Conservation (phyloP, 2,329 filamentous ascomycete species). For the Phaeoacremonium minimum region DNA sequence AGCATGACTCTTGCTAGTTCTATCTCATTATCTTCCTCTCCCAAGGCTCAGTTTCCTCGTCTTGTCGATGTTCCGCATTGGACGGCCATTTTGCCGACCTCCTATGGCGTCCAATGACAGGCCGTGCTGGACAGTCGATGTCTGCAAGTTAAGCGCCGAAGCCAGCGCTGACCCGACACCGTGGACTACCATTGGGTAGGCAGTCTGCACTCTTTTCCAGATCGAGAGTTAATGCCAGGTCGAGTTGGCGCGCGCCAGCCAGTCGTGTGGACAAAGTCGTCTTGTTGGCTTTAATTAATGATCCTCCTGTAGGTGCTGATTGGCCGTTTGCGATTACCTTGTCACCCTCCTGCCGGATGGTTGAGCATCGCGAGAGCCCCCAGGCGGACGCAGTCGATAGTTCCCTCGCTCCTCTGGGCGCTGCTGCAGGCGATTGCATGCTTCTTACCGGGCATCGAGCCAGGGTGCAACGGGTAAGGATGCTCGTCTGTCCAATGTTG, state of each 20-base stretch:
- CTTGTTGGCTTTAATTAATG: conserved; percentile 2
- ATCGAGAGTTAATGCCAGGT: conserved; percentile 5
- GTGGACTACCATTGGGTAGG: conserved; percentile 8
- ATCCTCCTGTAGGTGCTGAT: conserved; percentile 5
- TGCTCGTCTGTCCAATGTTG: conserved; percentile 9
- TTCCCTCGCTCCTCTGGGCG: conserved; percentile 1
- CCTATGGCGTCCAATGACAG: too few relatives aligned
- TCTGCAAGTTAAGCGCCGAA: conserved; percentile 10
- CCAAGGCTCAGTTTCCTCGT: too few relatives aligned
- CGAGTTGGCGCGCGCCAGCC: conserved; percentile 11
- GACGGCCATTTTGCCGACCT: too few relatives aligned
- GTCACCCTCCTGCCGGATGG: conserved; percentile 8
- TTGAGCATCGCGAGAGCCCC: conserved; percentile 1
- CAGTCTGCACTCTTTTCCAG: neutral
- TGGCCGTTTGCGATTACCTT: conserved; percentile 3
- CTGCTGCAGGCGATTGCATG: conserved; percentile 6
- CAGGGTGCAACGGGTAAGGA: too few relatives aligned
- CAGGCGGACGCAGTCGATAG: conserved; percentile 1
- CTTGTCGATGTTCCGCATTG: too few relatives aligned
- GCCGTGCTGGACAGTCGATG: too few relatives aligned
- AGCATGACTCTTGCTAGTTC: too few relatives aligned
- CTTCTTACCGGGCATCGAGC: conserved; percentile 1
- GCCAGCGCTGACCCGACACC: conserved; percentile 3
- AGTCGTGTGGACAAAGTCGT: conserved; percentile 4
- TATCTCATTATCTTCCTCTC: too few relatives aligned